A percentile compares a stretch with the other conserved stretches of the same genome.
phyloP scores from a whole-genome alignment of 139 green algal species.

The Dunaliella primolecta region DNA sequence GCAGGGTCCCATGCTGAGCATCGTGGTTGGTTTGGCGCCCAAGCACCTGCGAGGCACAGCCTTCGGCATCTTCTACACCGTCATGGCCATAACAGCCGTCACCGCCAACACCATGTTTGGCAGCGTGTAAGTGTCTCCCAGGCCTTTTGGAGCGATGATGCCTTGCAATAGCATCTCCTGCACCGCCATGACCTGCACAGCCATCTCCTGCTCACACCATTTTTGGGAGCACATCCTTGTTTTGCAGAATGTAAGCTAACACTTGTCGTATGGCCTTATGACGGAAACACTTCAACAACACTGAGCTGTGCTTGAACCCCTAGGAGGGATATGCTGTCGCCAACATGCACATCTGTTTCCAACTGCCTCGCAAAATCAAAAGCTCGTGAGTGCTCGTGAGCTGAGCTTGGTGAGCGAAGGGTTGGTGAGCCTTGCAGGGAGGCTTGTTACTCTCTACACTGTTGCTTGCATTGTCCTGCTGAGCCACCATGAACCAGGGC shows the following conservation, averaged over 20 bases:
- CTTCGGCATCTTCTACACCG: constrained; percentile 66
- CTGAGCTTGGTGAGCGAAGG: no score
- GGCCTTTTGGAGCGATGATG: neutral
- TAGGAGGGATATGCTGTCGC: no score
- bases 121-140: constrained; percentile 28
- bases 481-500: no score
- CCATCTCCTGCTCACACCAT: no score
- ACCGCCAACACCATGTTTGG: constrained; percentile 53
- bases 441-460: no score
- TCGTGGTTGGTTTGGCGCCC: constrained; percentile 48
- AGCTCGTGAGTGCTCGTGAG: no score
- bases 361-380: neutral
- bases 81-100: constrained; percentile 53
- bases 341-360: neutral
- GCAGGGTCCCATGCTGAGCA: constrained; percentile 52
- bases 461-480: no score
- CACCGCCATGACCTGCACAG: neutral
- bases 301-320: no score
- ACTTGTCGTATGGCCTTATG: neutral
- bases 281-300: no score
- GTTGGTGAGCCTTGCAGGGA: no score
- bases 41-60: constrained; percentile 51
- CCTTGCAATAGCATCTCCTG: neutral
- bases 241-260: neutral
- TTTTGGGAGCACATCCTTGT: neutral